Evolutionary conservation across 495 filamentous ascomycete genomes (phyloP), one percentile per base, ranked within the genome.

Genomic region (Thozetella sp.): DNA sequence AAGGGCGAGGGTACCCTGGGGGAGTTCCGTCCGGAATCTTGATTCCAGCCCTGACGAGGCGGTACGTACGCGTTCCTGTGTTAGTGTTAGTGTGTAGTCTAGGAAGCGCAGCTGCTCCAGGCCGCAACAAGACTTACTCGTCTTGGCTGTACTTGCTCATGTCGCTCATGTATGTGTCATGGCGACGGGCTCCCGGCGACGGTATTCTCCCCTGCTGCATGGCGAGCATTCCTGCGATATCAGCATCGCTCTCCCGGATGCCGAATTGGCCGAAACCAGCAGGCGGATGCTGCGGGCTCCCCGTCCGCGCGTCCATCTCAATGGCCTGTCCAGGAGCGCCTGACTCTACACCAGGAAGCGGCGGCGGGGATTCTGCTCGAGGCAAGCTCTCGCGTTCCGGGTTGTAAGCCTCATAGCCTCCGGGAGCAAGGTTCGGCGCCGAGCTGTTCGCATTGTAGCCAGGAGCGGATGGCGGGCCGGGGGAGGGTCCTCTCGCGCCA

Each of bases 291-390:
- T 81, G 73, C 24, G 83, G 82, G 58, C 75, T 83, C n/a, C 82
- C 82, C 1, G 80, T 80, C 62, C 80, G 65, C 62, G 90, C 78
- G 76, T 92, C 88, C 92, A 96, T 94, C 69, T 94, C 93, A 52
- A 93, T 83, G 0, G 91, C 91, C 64, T 92, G 89, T n/a, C 89
- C 89, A 22, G 89, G 68, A 15, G 71, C 60, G 4, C 53, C 69
- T 46, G 77, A 67, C 24, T 86, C 80, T 13, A 84, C 60, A 43
- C 74, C 72, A 9, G 88, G 86, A 63, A 90, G 72, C 4, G 89
- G 89, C 6, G 87, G 87, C 3, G 88, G 87, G 19, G 88, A 87
- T 55, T 86, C 83, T 6, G 83, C 83, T 54, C 83, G 72, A 10
- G 83, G 78, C 20, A 84, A 68, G 22, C 72, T 68, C 2, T 63